Percentiles rank a stretch among this genome's conserved stretches.
Conservation (phyloP, 164 flowering plant species). For the Vitis rotundifolia region DNA sequence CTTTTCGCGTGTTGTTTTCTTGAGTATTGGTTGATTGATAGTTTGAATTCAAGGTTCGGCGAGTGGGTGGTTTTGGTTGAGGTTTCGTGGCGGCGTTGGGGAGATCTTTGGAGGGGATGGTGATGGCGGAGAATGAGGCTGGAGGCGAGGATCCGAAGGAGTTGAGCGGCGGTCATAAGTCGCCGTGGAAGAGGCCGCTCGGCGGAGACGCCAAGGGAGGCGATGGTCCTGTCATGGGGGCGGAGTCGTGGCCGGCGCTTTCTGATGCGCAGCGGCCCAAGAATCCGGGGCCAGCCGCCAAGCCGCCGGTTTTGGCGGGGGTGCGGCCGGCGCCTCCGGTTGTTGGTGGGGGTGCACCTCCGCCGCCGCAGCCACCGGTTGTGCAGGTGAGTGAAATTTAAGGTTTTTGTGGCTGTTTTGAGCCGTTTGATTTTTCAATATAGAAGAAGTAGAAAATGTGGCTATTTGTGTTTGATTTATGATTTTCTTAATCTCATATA, state of each 20-base stretch:
- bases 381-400: background rate
- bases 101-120: slow-evolving; percentile 27
- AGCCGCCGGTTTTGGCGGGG: slow-evolving; percentile 2
- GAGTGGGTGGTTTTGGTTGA: background rate
- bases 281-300: slow-evolving; percentile 19
- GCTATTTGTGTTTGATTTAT: background rate
- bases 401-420: background rate
- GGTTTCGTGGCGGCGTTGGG: background rate
- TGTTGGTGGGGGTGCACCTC: slow-evolving; percentile 17
- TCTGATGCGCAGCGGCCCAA: slow-evolving; percentile 38
- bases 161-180: slow-evolving; percentile 29
- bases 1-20: too few species aligned
- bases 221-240: slow-evolving; percentile 51
- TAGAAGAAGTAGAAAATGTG: background rate
- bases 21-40: too few species aligned
- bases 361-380: slow-evolving; percentile 7
- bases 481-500: background rate
- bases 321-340: slow-evolving; percentile 4
- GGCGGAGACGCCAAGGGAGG: slow-evolving; percentile 17
- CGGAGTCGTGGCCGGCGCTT: slow-evolving; percentile 72
- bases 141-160: slow-evolving; percentile 22
- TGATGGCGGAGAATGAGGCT: slow-evolving; percentile 30
- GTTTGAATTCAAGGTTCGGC: background rate
- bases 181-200: slow-evolving; percentile 59
- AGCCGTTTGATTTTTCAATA: background rate